A percentile compares a stretch with the other conserved stretches of the same genome.
These are phyloP conservation scores for Malassezia japonica DNA, from an alignment of 1,284 basidiomycete species.

Conservation along the genomic window DNA sequence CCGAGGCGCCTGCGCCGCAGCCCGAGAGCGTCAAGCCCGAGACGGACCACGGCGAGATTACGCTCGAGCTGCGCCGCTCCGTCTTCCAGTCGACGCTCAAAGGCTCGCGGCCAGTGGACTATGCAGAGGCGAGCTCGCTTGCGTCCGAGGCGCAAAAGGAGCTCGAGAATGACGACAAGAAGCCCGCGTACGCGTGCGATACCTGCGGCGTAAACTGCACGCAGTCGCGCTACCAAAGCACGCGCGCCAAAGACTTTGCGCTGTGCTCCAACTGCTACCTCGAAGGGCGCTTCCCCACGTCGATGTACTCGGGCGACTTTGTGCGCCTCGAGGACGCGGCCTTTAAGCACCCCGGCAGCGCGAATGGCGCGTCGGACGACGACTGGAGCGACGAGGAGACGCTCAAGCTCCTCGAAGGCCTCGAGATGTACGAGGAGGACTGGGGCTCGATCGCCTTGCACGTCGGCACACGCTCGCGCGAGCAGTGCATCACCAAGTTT, in stretches of 20 bases:
- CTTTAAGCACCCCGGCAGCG: constrained; percentile 51
- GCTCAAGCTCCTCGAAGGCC: constrained; percentile 75
- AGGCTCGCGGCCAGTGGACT: constrained; percentile 34
- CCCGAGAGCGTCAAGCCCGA: neutral
- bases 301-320: constrained; percentile 95
- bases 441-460: constrained; percentile 87
- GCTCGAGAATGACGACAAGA: constrained; percentile 45
- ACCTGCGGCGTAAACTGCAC: constrained; percentile 92
- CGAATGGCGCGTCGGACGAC: constrained; percentile 54
- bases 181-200: constrained; percentile 66
- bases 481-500: constrained; percentile 93
- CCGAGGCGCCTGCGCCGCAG: constrained; percentile 9
- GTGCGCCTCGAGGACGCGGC: constrained; percentile 62
- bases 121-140: constrained; percentile 36
- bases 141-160: constrained; percentile 52
- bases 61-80: constrained; percentile 49
- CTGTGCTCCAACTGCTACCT: constrained; percentile 65
- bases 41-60: constrained; percentile 47
- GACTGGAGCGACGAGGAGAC: constrained; percentile 90
- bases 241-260: constrained; percentile 75
- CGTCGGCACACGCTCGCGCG: constrained; percentile 77
- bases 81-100: constrained; percentile 45
- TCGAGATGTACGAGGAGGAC: constrained; percentile 97
- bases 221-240: constrained; percentile 74
- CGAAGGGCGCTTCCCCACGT: constrained; percentile 88